phyloP scores from a whole-genome alignment of 2,329 filamentous ascomycete species.

The Stromatinia cepivora region DNA sequence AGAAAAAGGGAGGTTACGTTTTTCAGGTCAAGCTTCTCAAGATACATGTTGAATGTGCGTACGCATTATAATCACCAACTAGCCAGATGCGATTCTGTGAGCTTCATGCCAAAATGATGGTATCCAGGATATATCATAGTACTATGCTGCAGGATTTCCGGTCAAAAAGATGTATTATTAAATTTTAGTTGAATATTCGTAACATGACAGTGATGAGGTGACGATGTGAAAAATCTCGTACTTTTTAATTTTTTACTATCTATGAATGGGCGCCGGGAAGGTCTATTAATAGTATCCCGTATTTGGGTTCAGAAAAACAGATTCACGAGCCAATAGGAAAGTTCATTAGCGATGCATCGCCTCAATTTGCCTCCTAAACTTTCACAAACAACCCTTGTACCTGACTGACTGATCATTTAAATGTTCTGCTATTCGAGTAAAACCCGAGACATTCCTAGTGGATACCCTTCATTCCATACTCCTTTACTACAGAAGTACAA shows the following conservation, averaged over 20 bases:
- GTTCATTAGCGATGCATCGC: not conserved
- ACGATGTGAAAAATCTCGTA: conserved; percentile 2
- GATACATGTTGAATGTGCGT: not conserved
- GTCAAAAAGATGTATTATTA: no score
- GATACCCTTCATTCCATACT: conserved; percentile 15
- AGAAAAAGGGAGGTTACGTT: not conserved
- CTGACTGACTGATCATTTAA: conserved; percentile 11
- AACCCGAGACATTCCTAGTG: conserved; percentile 18
- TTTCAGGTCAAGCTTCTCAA: not conserved
- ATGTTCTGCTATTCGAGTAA: not conserved
- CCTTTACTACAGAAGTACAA: conserved; percentile 2
- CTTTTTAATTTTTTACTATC: not conserved
- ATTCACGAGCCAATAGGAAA: not conserved
- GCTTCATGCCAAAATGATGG: no score
- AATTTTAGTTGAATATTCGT: no score
- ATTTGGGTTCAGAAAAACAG: not conserved
- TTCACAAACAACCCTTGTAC: not conserved
- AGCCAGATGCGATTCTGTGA: not conserved
- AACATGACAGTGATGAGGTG: no score
- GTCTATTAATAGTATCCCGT: conserved; percentile 15
- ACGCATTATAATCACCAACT: not conserved
- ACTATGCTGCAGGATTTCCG: no score
- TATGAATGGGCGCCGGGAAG: not conserved
- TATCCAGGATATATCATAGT: no score
- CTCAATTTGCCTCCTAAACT: not conserved